phyloP scores from a whole-genome alignment of 306 rosid species.

The Vicia sativa region DNA sequence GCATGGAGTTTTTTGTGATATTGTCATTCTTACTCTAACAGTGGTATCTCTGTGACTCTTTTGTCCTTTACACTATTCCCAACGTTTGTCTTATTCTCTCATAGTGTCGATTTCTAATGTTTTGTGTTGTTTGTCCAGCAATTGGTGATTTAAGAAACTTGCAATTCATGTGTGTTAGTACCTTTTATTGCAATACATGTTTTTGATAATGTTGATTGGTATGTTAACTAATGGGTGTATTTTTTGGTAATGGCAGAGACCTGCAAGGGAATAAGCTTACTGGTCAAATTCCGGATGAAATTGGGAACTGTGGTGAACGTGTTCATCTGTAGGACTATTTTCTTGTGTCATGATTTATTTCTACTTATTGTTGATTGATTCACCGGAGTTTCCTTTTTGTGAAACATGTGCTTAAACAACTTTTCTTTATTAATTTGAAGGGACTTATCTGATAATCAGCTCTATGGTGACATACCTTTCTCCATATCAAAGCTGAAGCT shows the following conservation, averaged over 20 bases:
- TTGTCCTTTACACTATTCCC: neutral
- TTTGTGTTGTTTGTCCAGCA: constrained; percentile 46
- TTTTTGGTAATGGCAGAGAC: constrained; percentile 52
- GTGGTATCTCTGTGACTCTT: constrained; percentile 72
- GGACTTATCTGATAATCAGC: constrained; percentile 76
- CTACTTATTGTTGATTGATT: neutral
- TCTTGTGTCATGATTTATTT: too few species aligned
- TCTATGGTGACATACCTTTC: constrained; percentile 80
- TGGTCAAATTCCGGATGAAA: constrained; percentile 95
- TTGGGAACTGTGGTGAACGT: constrained; percentile 72
- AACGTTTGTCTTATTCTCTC: neutral
- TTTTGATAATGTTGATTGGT: neutral
- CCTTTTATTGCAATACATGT: neutral
- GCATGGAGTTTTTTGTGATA: constrained; percentile 92
- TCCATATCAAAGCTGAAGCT: constrained; percentile 79
- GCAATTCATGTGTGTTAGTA: constrained; percentile 67
- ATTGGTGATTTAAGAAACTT: constrained; percentile 69
- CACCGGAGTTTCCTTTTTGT: neutral
- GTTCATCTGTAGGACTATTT: constrained; percentile 39
- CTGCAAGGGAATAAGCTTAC: constrained; percentile 74
- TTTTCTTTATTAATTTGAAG: constrained; percentile 36
- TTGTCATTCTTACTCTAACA: constrained; percentile 56
- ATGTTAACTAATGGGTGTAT: neutral
- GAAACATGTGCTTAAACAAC: too few species aligned
- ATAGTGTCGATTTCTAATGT: neutral